Evolutionary conservation across 345 rosid genomes (phyloP).

Genomic region (Melaleuca quinquenervia): DNA sequence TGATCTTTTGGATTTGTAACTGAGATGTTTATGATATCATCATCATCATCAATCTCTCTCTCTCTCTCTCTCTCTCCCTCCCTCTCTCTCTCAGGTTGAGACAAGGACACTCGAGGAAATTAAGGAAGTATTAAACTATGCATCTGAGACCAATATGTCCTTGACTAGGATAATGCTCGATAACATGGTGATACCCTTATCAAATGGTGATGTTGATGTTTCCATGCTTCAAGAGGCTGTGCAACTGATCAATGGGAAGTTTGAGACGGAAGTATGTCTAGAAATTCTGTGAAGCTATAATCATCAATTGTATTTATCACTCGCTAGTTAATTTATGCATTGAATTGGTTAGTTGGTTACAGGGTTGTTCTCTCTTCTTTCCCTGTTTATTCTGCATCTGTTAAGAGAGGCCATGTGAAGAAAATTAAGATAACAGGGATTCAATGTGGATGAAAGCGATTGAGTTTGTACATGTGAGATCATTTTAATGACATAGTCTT

Average conservation of each 20-base stretch:
- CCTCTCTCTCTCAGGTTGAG: constrained; percentile 47
- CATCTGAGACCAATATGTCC: constrained; percentile 40
- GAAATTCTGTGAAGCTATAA: not conserved
- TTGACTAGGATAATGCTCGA: constrained; percentile 89
- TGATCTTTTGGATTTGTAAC: not conserved
- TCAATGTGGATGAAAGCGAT: not conserved
- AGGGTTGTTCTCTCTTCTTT: not conserved
- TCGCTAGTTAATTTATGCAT: not conserved
- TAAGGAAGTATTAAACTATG: constrained; percentile 53
- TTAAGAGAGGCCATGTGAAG: not conserved
- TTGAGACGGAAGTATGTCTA: constrained; percentile 66
- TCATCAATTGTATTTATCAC: not conserved
- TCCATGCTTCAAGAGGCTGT: constrained; percentile 85
- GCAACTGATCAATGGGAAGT: constrained; percentile 50
- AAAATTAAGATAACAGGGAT: not conserved
- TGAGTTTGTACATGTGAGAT: not conserved
- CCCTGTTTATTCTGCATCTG: not conserved
- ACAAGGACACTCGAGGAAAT: constrained; percentile 84
- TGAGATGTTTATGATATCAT: not conserved
- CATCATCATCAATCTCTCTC: no score
- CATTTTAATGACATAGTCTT: not conserved
- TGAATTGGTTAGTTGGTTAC: not conserved
- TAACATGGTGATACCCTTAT: constrained; percentile 84
- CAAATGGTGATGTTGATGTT: constrained; percentile 75
- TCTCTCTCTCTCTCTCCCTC: not conserved